These are phyloP conservation scores for Ilyonectria destructans DNA, from an alignment of 2,329 filamentous ascomycete genomes.

Conservation along the genomic window DNA sequence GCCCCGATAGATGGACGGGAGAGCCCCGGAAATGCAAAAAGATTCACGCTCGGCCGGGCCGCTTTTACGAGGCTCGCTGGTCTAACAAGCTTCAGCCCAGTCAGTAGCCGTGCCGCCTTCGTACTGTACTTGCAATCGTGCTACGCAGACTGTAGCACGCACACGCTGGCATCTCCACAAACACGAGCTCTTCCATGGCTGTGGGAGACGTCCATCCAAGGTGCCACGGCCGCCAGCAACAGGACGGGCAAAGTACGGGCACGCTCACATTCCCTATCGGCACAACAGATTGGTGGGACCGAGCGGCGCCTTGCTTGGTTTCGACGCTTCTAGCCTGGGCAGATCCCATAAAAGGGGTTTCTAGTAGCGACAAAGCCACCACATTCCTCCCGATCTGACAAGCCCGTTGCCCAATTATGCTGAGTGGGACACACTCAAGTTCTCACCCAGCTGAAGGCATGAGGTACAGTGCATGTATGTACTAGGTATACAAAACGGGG, in stretches of 20 bases:
- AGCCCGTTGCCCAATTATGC: constrained; percentile 12
- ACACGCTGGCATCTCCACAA: constrained; percentile 2
- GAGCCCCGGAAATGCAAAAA: neutral
- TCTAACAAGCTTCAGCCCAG: neutral
- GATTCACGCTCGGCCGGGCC: neutral
- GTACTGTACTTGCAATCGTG: neutral
- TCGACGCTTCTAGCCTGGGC: constrained; percentile 14
- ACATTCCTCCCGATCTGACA: constrained; percentile 23
- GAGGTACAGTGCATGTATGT: neutral
- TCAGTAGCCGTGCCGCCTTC: neutral
- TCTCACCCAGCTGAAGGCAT: constrained; percentile 7
- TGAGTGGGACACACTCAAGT: constrained; percentile 5
- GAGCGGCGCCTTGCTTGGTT: constrained; percentile 1
- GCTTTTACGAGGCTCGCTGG: constrained; percentile 10
- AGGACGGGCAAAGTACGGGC: too few relatives aligned
- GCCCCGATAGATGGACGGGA: constrained; percentile 15
- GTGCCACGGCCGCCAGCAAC: neutral
- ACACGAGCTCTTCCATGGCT: constrained; percentile 2
- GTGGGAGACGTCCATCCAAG: neutral
- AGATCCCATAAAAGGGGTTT: constrained; percentile 4
- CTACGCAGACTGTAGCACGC: neutral
- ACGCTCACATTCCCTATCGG: neutral
- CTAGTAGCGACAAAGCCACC: constrained; percentile 18
- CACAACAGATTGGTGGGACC: constrained; percentile 26
- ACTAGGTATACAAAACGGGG: neutral